Evolutionary conservation across 192 early-diverging fungal species (phyloP).

Genomic region (Backusella macrospora): DNA sequence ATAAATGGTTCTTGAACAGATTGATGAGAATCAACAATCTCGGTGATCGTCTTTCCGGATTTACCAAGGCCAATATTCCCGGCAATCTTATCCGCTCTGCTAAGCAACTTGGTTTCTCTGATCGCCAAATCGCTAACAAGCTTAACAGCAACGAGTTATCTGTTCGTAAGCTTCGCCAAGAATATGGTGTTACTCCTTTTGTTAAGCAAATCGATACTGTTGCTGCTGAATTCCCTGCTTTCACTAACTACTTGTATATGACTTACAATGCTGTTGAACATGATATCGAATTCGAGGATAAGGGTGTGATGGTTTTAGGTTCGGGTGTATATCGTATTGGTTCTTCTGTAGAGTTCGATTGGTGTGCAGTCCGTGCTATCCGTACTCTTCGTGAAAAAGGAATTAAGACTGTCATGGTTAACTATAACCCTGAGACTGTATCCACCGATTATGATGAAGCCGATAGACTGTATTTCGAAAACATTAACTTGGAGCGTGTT

Average conservation of each 20-base stretch:
- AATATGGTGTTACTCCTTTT: constrained; percentile 86
- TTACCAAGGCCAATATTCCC: constrained; percentile 65
- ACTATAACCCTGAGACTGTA: constrained; percentile 99
- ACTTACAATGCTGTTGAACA: constrained; percentile 96
- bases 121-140: constrained; percentile 76
- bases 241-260: constrained; percentile 98
- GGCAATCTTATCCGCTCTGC: constrained; percentile 62
- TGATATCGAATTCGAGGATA: constrained; percentile 91
- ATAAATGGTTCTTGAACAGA: constrained; percentile 98
- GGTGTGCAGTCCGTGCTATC: constrained; percentile 97
- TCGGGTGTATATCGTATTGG: constrained; percentile 99
- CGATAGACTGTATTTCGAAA: constrained; percentile 97
- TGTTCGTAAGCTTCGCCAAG: constrained; percentile 80
- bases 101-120: constrained; percentile 98
- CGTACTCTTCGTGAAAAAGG: constrained; percentile 85
- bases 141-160: constrained; percentile 86
- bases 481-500: constrained; percentile 90
- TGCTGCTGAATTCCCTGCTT: constrained; percentile 97
- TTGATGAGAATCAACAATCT: constrained; percentile 85
- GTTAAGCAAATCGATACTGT: constrained; percentile 99
- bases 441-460: constrained; percentile 99
- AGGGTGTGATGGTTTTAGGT: constrained; percentile 96
- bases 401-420: constrained; percentile 97
- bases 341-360: constrained; percentile 97
- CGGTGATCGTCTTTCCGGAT: constrained; percentile 68